phyloP scores from a whole-genome alignment of 2,329 filamentous ascomycete genomes.

The Botrytis cinerea region DNA sequence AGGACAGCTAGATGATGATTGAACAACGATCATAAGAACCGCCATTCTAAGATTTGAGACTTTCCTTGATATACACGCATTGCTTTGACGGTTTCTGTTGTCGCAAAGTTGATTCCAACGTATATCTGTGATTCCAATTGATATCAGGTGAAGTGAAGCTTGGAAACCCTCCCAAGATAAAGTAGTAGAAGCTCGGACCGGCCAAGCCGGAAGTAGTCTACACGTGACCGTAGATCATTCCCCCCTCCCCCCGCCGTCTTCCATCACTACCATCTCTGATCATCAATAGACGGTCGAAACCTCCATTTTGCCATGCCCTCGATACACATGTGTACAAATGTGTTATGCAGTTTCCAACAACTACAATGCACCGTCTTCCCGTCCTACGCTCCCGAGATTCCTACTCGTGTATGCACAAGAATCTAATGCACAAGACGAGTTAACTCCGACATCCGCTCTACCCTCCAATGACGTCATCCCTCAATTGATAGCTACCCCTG shows the following conservation, averaged over 20 bases:
- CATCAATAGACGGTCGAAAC: background rate
- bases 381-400: background rate
- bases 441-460: slow-evolving; percentile 13
- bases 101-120: background rate
- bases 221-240: slow-evolving; percentile 8
- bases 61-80: too few species aligned
- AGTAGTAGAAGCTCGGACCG: slow-evolving; percentile 1
- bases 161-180: background rate
- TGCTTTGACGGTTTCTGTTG: too few species aligned
- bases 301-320: too few species aligned
- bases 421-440: background rate
- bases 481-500: background rate
- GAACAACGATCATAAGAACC: too few species aligned
- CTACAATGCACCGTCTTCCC: background rate
- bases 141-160: background rate
- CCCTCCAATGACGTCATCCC: background rate
- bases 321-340: background rate
- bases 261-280: background rate
- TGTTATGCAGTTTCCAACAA: too few species aligned
- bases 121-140: background rate
- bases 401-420: background rate
- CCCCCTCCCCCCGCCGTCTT: background rate
- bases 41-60: too few species aligned
- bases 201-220: background rate
- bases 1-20: too few species aligned